Evolutionary conservation across 345 rosid species (phyloP).

Genomic region (Lepidium aucheri): DNA sequence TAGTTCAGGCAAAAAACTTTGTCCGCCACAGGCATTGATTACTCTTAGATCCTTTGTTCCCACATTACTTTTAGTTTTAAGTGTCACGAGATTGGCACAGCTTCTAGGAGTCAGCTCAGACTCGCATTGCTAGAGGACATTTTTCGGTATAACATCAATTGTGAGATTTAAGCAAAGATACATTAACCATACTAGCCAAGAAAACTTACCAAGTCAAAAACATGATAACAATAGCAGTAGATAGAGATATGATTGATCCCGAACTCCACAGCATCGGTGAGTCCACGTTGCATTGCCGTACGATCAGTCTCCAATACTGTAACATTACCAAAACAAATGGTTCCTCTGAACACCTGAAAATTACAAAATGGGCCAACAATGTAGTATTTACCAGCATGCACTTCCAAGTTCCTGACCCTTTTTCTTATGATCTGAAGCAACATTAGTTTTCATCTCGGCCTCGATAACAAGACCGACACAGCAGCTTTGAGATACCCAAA

Average conservation of each 20-base stretch:
- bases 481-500: neutral
- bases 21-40: constrained; percentile 43
- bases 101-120: constrained; percentile 33
- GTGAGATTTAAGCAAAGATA: neutral
- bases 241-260: too few relatives aligned
- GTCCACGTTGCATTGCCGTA: too few relatives aligned
- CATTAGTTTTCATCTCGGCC: constrained; percentile 1
- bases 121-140: constrained; percentile 53
- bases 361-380: too few relatives aligned
- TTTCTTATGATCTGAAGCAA: neutral
- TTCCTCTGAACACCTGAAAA: too few relatives aligned
- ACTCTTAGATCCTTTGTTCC: constrained; percentile 45
- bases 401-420: too few relatives aligned
- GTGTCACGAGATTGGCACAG: constrained; percentile 45
- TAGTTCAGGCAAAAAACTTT: constrained; percentile 64
- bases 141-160: constrained; percentile 24
- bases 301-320: too few relatives aligned
- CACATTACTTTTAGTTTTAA: constrained; percentile 38
- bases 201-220: neutral
- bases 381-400: too few relatives aligned
- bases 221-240: too few relatives aligned
- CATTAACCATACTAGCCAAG: neutral
- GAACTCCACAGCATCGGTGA: too few relatives aligned
- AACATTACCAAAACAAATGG: too few relatives aligned
- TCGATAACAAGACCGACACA: neutral